Conservation (phyloP, 805 yeast species). For the Metschnikowia shivogae region DNA sequence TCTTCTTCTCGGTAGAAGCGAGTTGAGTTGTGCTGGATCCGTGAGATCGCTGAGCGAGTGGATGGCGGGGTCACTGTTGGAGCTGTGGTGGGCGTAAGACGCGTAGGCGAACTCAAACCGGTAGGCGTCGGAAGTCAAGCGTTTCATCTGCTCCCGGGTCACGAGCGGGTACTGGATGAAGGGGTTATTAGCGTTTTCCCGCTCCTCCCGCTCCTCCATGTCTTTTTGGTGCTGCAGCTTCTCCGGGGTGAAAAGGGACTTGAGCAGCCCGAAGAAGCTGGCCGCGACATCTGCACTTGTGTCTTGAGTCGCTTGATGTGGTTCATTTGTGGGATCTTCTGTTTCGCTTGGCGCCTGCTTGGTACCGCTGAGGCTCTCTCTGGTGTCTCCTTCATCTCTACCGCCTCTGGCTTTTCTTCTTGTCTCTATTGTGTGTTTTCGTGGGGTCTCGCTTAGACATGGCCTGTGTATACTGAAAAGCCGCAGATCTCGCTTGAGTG, state of each 20-base stretch:
- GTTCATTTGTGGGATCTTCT: no score
- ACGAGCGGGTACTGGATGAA: slow-evolving; percentile 39
- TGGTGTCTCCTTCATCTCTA: not conserved
- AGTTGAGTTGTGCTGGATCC: slow-evolving; percentile 43
- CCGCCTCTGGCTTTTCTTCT: not conserved
- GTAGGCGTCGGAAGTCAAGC: slow-evolving; percentile 29
- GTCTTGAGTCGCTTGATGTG: not conserved
- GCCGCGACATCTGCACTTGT: not conserved
- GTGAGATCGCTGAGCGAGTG: slow-evolving; percentile 49
- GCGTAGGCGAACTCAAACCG: slow-evolving; percentile 44
- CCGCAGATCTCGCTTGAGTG: not conserved
- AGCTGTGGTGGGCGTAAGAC: slow-evolving; percentile 47
- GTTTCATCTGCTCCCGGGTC: slow-evolving; percentile 36
- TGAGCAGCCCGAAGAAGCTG: slow-evolving; percentile 2
- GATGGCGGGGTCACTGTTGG: slow-evolving; percentile 34
- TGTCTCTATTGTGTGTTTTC: no score
- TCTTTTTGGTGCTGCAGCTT: slow-evolving; percentile 6
- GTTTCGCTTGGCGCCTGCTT: not conserved
- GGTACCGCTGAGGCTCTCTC: not conserved
- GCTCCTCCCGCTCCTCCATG: slow-evolving; percentile 14
- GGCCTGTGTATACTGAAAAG: no score
- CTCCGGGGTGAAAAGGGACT: slow-evolving; percentile 1
- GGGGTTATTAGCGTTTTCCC: slow-evolving; percentile 29
- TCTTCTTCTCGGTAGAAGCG: slow-evolving; percentile 46
- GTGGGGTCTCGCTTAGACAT: no score